Conservation (phyloP, 1,139 yeast species). For the Arxiozyma slooffiae region DNA sequence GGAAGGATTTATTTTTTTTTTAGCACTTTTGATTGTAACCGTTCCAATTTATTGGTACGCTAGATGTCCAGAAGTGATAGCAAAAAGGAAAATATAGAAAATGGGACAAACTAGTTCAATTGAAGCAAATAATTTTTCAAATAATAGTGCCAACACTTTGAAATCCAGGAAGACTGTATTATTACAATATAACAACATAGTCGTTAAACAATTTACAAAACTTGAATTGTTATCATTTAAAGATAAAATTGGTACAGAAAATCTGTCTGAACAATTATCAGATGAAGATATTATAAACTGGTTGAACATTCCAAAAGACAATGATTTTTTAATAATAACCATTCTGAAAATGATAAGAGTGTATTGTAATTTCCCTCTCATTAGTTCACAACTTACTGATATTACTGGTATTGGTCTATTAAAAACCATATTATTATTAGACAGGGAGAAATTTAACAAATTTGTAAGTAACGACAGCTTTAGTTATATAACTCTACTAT, state of each 20-base stretch:
- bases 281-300: slow-evolving; percentile 24
- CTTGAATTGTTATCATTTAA: slow-evolving; percentile 21
- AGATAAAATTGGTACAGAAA: slow-evolving; percentile 22
- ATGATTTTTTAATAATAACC: slow-evolving; percentile 24
- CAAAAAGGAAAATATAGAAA: not conserved
- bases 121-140: not conserved
- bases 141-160: not conserved
- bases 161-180: not conserved
- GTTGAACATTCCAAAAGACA: slow-evolving; percentile 29
- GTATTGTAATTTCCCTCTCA: slow-evolving; percentile 39
- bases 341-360: slow-evolving; percentile 31
- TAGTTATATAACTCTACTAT: slow-evolving; percentile 33
- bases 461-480: slow-evolving; percentile 30
- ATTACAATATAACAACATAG: slow-evolving; percentile 9
- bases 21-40: not conserved
- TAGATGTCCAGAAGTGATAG: not conserved
- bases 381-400: slow-evolving; percentile 29
- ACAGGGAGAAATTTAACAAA: slow-evolving; percentile 30
- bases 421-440: slow-evolving; percentile 35
- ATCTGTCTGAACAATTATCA: slow-evolving; percentile 24
- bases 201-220: slow-evolving; percentile 14
- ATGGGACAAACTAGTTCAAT: slow-evolving; percentile 6
- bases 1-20: not conserved
- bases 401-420: slow-evolving; percentile 37
- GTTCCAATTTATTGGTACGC: not conserved